Percentiles rank a stretch among this genome's conserved stretches.
Conservation (phyloP, 805 yeast genomes). For the Aciculoconidium aculeatum region DNA sequence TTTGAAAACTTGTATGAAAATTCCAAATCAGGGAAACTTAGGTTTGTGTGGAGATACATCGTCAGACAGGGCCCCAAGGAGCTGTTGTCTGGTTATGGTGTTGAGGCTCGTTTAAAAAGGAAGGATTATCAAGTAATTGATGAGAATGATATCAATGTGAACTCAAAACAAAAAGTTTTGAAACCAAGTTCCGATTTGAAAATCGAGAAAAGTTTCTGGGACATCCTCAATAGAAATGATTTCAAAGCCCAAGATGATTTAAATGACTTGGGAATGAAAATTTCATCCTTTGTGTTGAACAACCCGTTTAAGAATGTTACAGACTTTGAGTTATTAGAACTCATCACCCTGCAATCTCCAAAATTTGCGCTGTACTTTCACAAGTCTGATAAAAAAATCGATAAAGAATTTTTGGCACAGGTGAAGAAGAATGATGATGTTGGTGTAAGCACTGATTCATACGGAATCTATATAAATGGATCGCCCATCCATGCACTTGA, state of each 20-base stretch:
- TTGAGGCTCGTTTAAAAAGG: conserved; percentile 55
- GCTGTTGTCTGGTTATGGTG: conserved; percentile 57
- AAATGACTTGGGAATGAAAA: conserved; percentile 32
- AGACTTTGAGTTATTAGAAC: conserved; percentile 31
- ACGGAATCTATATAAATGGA: conserved; percentile 68
- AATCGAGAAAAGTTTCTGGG: conserved; percentile 14
- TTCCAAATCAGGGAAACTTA: conserved; percentile 58
- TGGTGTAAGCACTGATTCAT: conserved; percentile 34
- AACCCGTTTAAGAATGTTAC: conserved; percentile 12
- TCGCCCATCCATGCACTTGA: conserved; percentile 45
- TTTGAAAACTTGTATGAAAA: conserved; percentile 54
- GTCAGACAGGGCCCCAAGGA: conserved; percentile 22
- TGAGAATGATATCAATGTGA: conserved; percentile 40
- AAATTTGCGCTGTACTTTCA: conserved; percentile 37
- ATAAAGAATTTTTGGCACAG: conserved; percentile 18
- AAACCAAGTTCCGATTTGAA: conserved; percentile 11
- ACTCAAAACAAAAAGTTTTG: conserved; percentile 15
- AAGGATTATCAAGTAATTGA: conserved; percentile 64
- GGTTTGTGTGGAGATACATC: conserved; percentile 72
- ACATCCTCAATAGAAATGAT: conserved; percentile 12
- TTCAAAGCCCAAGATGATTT: conserved; percentile 27
- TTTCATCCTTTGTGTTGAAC: conserved; percentile 33
- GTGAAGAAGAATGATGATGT: conserved; percentile 24
- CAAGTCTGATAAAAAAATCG: conserved; percentile 10
- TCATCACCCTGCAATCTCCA: conserved; percentile 50